These are phyloP conservation scores for Xylariales sp. DNA, from an alignment of 2,329 filamentous ascomycete species.

Conservation along the genomic window DNA sequence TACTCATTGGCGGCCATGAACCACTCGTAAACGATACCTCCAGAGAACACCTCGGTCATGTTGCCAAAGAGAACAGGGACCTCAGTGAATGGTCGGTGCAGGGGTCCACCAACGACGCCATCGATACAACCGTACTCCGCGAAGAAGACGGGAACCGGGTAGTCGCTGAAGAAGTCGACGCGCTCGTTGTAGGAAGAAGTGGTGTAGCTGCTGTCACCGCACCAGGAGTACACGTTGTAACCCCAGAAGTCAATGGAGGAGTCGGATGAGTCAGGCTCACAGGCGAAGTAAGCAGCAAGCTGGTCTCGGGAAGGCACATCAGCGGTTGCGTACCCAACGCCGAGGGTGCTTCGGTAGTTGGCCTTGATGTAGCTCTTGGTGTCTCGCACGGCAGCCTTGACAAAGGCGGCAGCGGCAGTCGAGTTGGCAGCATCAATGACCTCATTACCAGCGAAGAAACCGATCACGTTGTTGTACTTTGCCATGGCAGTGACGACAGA, in stretches of 20 bases:
- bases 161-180: slow-evolving; percentile 81
- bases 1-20: slow-evolving; percentile 89
- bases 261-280: slow-evolving; percentile 52
- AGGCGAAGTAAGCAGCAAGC: slow-evolving; percentile 93
- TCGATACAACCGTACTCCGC: slow-evolving; percentile 97
- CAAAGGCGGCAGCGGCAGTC: slow-evolving; percentile 85
- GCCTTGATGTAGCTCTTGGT: slow-evolving; percentile 93
- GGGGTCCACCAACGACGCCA: slow-evolving; percentile 42
- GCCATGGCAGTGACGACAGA: slow-evolving; percentile 75
- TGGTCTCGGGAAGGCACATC: slow-evolving; percentile 76
- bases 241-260: slow-evolving; percentile 88
- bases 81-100: slow-evolving; percentile 78
- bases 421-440: slow-evolving; percentile 87
- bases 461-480: slow-evolving; percentile 85
- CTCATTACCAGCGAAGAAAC: slow-evolving; percentile 98
- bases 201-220: slow-evolving; percentile 74
- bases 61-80: slow-evolving; percentile 74
- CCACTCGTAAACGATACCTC: slow-evolving; percentile 99
- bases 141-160: slow-evolving; percentile 95
- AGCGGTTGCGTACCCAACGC: slow-evolving; percentile 94
- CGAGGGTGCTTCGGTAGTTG: slow-evolving; percentile 66
- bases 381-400: slow-evolving; percentile 96
- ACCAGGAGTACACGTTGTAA: slow-evolving; percentile 99
- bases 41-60: slow-evolving; percentile 87
- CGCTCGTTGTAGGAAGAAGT: slow-evolving; percentile 77